Base-by-base conservation (phyloP, 2,329 filamentous ascomycete species). In the Microdochium bolleyi region DNA sequence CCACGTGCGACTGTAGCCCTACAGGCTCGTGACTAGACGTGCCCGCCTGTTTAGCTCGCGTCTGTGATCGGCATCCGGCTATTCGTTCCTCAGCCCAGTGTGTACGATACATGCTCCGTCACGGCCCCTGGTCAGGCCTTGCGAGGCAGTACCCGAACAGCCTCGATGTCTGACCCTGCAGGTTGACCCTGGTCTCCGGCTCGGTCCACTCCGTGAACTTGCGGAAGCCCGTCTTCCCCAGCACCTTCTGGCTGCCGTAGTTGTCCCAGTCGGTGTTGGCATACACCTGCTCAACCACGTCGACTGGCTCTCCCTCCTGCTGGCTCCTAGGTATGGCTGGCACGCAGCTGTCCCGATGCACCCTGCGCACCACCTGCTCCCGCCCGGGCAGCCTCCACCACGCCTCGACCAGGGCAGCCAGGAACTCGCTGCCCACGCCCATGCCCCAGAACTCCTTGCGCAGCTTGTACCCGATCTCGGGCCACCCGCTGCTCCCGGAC, bases 151-250 rank as follows among this genome's bases (percentile, higher is more conserved):
- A 57, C 34, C 54, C 54, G 5, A 56, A 53, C 41, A 64, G 30
- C 22, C 53, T 54, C 9, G 64, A 22, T 1, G 58, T 56, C 50
- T 65, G 49, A 3, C 62, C 62, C 4, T 61, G 48, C 27, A 53
- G 50, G 53, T 62, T 57, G 3, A 58, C 51, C 24, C 60, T 59
- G 10, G 57, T 60, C 52, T 64, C 58, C 2, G 56, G 58, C 50
- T 62, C 62, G 3, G 57, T 61, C 60, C 60, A 65, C 19, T 58
- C 55, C 19, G 50, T 55, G 14, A 61, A 63, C n/a, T 57, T 51
- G 24, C 51, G n/a, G 49, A 64, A 64, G 2, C 62, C 62, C 2
- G 60, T 32, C 48, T 66, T 65, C 52, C 58, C 55, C 24, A 66
- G 54, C 24, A 65, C 59, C 50, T 51, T 58, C 16, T 50, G 54